Evolutionary conservation across 2,329 filamentous ascomycete genomes (phyloP).

Genomic region (Huntiella abstrusa): DNA sequence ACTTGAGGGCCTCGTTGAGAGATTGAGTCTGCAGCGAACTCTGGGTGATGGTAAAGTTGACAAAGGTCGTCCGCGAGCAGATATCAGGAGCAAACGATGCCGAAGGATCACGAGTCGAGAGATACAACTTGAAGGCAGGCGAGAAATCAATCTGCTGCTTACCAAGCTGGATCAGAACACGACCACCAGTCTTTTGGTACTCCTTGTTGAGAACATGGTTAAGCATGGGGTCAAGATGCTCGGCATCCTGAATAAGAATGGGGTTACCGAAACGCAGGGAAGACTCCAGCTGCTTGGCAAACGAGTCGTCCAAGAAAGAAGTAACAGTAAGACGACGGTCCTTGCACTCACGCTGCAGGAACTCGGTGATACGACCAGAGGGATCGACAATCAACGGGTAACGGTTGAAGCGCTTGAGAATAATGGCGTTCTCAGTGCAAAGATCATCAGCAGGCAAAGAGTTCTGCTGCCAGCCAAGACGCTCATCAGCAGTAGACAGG

Average conservation of each 20-base stretch:
- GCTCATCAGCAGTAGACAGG: constrained; percentile 86
- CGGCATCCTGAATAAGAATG: constrained; percentile 94
- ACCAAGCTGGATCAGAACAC: constrained; percentile 92
- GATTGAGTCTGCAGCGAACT: constrained; percentile 97
- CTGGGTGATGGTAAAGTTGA: constrained; percentile 98
- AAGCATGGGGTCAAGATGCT: constrained; percentile 88
- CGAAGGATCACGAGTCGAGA: constrained; percentile 90
- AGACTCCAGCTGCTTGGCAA: constrained; percentile 94
- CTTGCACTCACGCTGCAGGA: constrained; percentile 85
- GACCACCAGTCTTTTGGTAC: constrained; percentile 94
- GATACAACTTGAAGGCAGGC: constrained; percentile 81
- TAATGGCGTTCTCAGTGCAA: constrained; percentile 95
- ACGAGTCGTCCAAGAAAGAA: constrained; percentile 93
- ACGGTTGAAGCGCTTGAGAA: constrained; percentile 92
- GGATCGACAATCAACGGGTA: constrained; percentile 98
- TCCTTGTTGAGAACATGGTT: constrained; percentile 99
- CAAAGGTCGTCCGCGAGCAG: constrained; percentile 94
- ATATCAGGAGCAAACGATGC: constrained; percentile 91
- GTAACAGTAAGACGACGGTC: constrained; percentile 88
- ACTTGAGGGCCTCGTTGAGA: constrained; percentile 91
- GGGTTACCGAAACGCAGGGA: constrained; percentile 94
- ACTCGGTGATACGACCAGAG: constrained; percentile 84
- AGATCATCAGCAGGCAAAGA: constrained; percentile 87
- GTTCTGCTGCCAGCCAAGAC: constrained; percentile 87
- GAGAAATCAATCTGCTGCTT: constrained; percentile 99